Conservation (phyloP, 2,329 filamentous ascomycete genomes). For the Stagonosporopsis chrysanthemi region DNA sequence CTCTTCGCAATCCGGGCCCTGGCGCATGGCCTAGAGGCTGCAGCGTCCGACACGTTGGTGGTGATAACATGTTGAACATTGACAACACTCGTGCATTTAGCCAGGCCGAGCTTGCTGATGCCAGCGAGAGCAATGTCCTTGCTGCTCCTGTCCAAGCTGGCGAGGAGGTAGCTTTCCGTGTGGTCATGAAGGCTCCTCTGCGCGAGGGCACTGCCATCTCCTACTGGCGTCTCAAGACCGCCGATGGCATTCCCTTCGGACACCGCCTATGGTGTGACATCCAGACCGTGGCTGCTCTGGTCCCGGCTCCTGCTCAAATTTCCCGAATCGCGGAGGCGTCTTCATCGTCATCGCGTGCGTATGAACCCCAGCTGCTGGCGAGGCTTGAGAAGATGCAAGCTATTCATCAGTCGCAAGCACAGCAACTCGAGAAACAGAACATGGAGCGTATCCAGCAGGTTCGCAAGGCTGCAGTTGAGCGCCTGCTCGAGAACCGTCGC, state of each 20-base stretch:
- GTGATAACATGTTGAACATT: constrained; percentile 94
- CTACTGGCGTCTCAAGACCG: constrained; percentile 92
- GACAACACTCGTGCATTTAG: constrained; percentile 82
- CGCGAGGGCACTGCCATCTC: constrained; percentile 84
- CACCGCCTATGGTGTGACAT: constrained; percentile 97
- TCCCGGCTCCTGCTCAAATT: constrained; percentile 11
- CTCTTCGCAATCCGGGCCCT: constrained; percentile 82
- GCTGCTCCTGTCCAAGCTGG: constrained; percentile 73
- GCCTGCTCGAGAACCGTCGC: constrained; percentile 41
- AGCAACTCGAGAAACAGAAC: constrained; percentile 36
- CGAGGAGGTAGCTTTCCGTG: constrained; percentile 80
- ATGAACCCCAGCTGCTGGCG: constrained; percentile 37
- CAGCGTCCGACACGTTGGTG: constrained; percentile 88
- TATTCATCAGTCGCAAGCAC: constrained; percentile 27
- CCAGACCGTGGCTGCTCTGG: constrained; percentile 60
- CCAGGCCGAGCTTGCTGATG: constrained; percentile 75
- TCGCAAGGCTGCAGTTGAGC: constrained; percentile 48
- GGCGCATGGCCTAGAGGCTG: constrained; percentile 86
- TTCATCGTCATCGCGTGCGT: constrained; percentile 24
- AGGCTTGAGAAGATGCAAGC: constrained; percentile 35
- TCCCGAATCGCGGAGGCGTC: constrained; percentile 27
- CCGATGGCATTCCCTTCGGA: constrained; percentile 82
- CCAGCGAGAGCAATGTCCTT: constrained; percentile 83
- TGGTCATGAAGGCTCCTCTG: constrained; percentile 80
- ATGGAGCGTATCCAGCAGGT: constrained; percentile 42